Percentiles rank a stretch among this genome's conserved stretches.
Evolutionary conservation across 2,329 filamentous ascomycete genomes (phyloP).

Genomic region (Cytospora piceicola): DNA sequence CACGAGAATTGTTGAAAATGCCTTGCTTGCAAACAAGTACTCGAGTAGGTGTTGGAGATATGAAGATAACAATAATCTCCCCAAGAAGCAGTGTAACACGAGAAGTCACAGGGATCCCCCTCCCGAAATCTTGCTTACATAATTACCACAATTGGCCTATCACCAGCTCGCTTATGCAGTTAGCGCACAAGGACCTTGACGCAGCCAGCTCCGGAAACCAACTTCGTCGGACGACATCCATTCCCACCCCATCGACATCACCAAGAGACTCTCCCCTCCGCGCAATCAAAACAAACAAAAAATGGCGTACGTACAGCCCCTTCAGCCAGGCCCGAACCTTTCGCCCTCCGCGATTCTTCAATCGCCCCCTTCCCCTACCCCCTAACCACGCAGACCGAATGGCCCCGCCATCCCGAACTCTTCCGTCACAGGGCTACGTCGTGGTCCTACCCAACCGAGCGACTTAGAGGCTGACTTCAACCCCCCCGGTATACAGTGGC

Average conservation of each 20-base stretch:
- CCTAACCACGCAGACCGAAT: constrained; percentile 15
- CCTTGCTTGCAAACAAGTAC: neutral
- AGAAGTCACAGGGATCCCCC: neutral
- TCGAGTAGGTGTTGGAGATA: neutral
- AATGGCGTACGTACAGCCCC: constrained; percentile 38
- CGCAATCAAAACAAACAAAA: constrained; percentile 33
- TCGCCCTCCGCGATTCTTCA: neutral
- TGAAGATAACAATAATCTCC: neutral
- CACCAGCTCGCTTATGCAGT: constrained; percentile 5
- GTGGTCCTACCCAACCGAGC: constrained; percentile 7
- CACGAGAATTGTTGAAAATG: neutral
- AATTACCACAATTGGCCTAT: constrained; percentile 1
- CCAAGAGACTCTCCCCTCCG: constrained; percentile 33
- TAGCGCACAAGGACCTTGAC: constrained; percentile 13
- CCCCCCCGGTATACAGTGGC: constrained; percentile 40
- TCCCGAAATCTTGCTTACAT: neutral
- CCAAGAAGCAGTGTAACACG: neutral
- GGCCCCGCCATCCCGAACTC: constrained; percentile 17
- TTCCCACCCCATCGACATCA: constrained; percentile 30
- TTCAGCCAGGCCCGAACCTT: neutral
- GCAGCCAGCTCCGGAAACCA: constrained; percentile 20
- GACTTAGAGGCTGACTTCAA: constrained; percentile 37
- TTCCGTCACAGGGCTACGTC: constrained; percentile 11
- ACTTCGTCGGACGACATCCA: constrained; percentile 19
- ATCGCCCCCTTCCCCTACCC: neutral